Base-by-base conservation (phyloP, 2,329 filamentous ascomycete genomes). In the Knufia petricola region DNA sequence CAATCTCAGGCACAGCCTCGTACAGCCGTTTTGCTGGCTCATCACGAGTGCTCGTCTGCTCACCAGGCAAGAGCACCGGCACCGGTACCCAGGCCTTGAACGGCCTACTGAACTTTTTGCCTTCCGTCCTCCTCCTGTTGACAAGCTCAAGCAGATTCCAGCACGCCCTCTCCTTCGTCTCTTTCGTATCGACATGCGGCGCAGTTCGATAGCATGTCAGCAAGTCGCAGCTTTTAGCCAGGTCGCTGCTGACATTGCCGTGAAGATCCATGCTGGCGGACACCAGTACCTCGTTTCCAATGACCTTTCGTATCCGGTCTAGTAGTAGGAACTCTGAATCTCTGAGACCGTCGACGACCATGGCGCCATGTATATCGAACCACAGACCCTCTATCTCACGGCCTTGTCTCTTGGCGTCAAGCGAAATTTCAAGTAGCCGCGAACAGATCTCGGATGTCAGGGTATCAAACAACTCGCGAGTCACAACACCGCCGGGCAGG, bases 331-430 rank as follows among this genome's bases (percentile, higher is more conserved):
- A 66, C 50, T 77, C 74, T 1, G 59, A 61, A 54, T 77, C 74
- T 31, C 72, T 67, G 3, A 76, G 47, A 0, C 62, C 71, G 30
- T 75, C 69, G 1, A 77, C 74, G 38, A 69, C 72, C 73, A 77
- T 77, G 3, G 74, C 74, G 12, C 74, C 74, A 53, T 77, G 74
- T 24, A 77, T 77, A 51, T 77, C 74, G 48, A 74, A 73, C 73
- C 73, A 77, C 6, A 77, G 57, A 1, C 74, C 74, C 45, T 76
- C 68, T 1, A 76, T 49, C 0, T 54, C 53, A 12, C 20, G 20
- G 32, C 36, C 23, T 17, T 37, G 15, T 7, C 13, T 21, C 41
- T 44, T 44, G 7, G 55, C 52, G 17, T 58, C 58, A 0, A 58
- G 55, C 0, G 63, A 60, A n/a, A 75, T 69, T 0, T 55, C 55